Conservation (phyloP, 2,329 filamentous ascomycete species). For the Cladosporium sphaerospermum region DNA sequence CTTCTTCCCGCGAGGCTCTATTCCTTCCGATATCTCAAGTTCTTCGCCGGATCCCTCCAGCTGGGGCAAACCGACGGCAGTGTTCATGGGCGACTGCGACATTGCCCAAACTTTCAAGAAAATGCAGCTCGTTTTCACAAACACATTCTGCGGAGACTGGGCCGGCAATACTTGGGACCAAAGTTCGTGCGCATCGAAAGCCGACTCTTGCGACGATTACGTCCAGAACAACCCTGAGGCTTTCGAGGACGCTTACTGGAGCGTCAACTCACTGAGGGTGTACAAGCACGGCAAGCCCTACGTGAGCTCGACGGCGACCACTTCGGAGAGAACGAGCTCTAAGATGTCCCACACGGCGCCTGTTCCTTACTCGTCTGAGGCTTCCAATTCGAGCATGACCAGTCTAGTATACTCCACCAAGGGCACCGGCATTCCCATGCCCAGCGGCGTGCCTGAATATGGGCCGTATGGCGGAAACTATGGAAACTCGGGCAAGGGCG, state of each 20-base stretch:
- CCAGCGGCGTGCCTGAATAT: neutral
- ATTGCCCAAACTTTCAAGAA: constrained; percentile 31
- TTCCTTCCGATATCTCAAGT: constrained; percentile 38
- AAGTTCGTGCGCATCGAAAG: constrained; percentile 28
- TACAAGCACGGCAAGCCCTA: constrained; percentile 25
- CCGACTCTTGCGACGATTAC: constrained; percentile 25
- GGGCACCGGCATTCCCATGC: neutral
- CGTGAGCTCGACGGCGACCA: neutral
- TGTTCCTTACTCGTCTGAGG: neutral
- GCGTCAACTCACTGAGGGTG: constrained; percentile 35
- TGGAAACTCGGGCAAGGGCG: neutral
- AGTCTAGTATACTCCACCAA: neutral
- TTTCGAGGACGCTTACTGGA: constrained; percentile 38
- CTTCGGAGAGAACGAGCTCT: neutral
- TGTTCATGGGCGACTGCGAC: constrained; percentile 48
- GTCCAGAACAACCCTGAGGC: constrained; percentile 30
- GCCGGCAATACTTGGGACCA: constrained; percentile 29
- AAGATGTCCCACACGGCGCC: neutral
- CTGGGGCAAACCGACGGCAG: constrained; percentile 59
- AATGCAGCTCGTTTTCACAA: constrained; percentile 59
- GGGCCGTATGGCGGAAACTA: neutral
- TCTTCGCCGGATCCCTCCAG: constrained; percentile 50
- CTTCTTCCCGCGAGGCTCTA: constrained; percentile 33
- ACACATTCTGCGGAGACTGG: constrained; percentile 40
- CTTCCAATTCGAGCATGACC: neutral